Evolutionary conservation across 768 basidiomycete genomes (phyloP), one percentile per base, ranked within the genome.

Genomic region (Lanmaoa rubissima): DNA sequence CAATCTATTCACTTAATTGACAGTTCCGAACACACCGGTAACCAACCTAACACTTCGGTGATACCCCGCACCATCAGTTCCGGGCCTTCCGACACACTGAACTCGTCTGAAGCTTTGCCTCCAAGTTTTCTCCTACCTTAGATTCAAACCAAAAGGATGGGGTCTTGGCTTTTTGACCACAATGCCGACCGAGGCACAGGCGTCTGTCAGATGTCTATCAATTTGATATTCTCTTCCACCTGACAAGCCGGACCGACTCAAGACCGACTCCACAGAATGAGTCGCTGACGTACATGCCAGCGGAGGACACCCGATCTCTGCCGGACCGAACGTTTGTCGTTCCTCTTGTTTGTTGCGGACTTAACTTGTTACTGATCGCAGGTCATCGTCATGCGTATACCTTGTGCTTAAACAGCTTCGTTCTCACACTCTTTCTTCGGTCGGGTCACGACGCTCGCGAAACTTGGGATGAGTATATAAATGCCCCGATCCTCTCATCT

Each of bases 401-500:
- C 38, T 52, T 17, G 26, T 54, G 45, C 51, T 48, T 41, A 16
- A 34, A 49, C 38, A 9, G 38, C 40, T 21, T 51, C 28, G 12
- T 52, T 57, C 43, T 34, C 53, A 43, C 51, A 48, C 36, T 44
- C 34, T 6, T 28, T 28, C 46, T 49, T 47, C 26, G 17, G 53
- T 51, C 39, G 10, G 34, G 5, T 49, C 28, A 32, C 24, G 8
- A 5, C 21, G 26, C 48, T 50, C 19, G 8, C 14, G 11, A 36
- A 49, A 8, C 45, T 21, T 26, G 19, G 36, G 13, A 26, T 36
- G 39, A 35, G 47, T 50, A 65, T 65, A 66, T 66, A 66, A 65
- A 32, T 51, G 5, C 26, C 16, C 11, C 5, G 36, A 10, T 43
- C 19, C 11, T 24, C 8, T 19, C 24, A 26, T 38, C 17, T 40